Evolutionary conservation across 305 asterid genomes (phyloP).

Genomic region (Ilex paraguariensis): DNA sequence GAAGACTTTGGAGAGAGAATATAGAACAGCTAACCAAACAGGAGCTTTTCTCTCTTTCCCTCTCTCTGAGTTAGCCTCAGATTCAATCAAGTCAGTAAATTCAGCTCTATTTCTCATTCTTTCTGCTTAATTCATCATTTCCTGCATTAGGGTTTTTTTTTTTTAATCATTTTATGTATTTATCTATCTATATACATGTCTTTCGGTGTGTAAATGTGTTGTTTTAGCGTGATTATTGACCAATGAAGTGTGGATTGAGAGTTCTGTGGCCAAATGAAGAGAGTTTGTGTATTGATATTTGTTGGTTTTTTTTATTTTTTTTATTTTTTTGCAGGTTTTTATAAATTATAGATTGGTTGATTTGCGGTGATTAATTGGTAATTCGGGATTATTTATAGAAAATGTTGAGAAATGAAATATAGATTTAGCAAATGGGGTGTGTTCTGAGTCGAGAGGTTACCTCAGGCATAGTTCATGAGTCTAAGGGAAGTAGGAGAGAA

Average conservation of each 20-base stretch:
- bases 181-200: too few relatives aligned
- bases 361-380: neutral
- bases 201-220: too few relatives aligned
- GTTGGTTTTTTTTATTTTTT: neutral
- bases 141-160: conserved; percentile 16
- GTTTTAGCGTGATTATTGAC: too few relatives aligned
- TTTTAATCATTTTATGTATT: neutral
- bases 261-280: neutral
- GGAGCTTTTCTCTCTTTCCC: too few relatives aligned
- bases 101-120: neutral
- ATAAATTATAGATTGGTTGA: conserved; percentile 8
- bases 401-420: conserved; percentile 32
- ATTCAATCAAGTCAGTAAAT: conserved; percentile 16
- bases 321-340: conserved; percentile 6
- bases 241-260: too few relatives aligned
- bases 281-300: neutral
- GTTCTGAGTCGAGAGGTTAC: conserved; percentile 37
- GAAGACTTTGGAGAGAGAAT: too few relatives aligned
- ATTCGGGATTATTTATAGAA: conserved; percentile 10
- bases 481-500: conserved; percentile 25
- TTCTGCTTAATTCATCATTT: neutral
- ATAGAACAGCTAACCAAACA: too few relatives aligned
- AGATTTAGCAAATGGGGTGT: conserved; percentile 39
- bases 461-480: conserved; percentile 24
- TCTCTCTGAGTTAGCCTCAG: neutral